Base-by-base conservation (phyloP, 1,139 yeast genomes). In the Yamadazyma diddensiae region DNA sequence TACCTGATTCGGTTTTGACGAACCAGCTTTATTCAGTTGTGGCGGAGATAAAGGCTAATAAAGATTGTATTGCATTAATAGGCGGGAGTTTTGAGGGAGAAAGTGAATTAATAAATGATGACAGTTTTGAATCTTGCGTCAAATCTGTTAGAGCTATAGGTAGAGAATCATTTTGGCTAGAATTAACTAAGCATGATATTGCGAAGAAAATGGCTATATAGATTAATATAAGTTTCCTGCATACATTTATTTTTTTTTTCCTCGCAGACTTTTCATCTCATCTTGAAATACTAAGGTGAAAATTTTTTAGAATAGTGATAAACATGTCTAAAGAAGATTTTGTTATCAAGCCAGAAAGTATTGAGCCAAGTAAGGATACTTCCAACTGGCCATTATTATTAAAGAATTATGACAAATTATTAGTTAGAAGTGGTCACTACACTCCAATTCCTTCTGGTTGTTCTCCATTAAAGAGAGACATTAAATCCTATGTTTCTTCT, bases 391-490 rank as follows among this genome's bases (percentile, higher is more conserved):
- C 98, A 29, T 74, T 92, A 54, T 73, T 92, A 55, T 73, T 92
- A 61, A 92, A 92, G 65, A 82, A 92, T 72, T 92, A 82, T 62
- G 97, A 92, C 72, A 85, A 90, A 68, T 72, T 92, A 43, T 72
- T 90, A 46, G 97, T 92, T 36, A 84, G 98, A 71, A 83, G 94
- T 43, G 95, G 96, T 33, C 97, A 88, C 61, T 90, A 88, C 64
- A 90, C 97, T 32, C 97, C 97, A 47, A 88, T 90, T 48, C 97
- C 97, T 52, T 75, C 92, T 31, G 98, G 98, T 42, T 78, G 94
- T 57, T 79, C 96, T 38, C 98, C 98, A 39, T 74, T 86, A 57
- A 88, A 88, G 67, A 82, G 98, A 71, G 97, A 90, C 62, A 68
- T 92, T 52, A 85, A 85, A 65, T 76, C 87, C 26, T 92, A 92